Evolutionary conservation across 1,284 basidiomycete species (phyloP).

Genomic region (Butyriboletus appendiculatus): DNA sequence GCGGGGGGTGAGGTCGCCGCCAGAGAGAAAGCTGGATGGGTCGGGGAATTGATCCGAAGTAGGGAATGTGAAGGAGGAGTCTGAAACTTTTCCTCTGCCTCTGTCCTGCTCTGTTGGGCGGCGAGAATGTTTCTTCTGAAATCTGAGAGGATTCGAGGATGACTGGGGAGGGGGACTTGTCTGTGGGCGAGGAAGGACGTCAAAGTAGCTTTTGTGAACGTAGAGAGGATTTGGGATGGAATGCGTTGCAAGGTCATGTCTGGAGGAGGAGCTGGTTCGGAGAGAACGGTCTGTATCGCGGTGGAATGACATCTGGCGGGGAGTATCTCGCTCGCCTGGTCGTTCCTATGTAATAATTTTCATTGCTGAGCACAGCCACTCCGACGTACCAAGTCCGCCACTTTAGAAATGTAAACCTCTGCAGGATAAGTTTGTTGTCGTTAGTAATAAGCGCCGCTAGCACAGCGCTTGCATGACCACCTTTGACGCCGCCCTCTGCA

Average conservation of each 20-base stretch:
- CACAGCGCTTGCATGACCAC: too few relatives aligned
- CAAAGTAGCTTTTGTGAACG: conserved; percentile 14
- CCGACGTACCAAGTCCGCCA: too few relatives aligned
- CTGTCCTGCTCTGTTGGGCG: conserved; percentile 30
- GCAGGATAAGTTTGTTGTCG: too few relatives aligned
- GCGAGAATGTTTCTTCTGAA: conserved; percentile 27
- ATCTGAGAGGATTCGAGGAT: conserved; percentile 8
- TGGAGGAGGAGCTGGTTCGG: conserved; percentile 54
- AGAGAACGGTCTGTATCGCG: conserved; percentile 29
- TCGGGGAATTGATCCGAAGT: conserved; percentile 23
- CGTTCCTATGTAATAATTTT: not conserved
- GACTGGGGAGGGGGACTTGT: conserved; percentile 29
- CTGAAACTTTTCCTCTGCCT: conserved; percentile 14
- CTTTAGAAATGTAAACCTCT: too few relatives aligned
- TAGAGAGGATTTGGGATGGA: conserved; percentile 25
- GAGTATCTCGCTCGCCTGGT: not conserved
- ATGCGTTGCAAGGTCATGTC: conserved; percentile 49
- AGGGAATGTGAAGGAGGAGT: conserved; percentile 31
- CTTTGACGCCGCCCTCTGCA: too few relatives aligned
- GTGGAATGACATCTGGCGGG: conserved; percentile 14
- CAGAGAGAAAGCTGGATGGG: conserved; percentile 21
- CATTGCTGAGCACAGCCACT: conserved; percentile 3
- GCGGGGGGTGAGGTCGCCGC: conserved; percentile 28
- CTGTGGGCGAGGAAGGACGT: conserved; percentile 29
- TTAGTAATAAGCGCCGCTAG: too few relatives aligned